A percentile compares a stretch with the other conserved stretches of the same genome.
Evolutionary conservation across 345 rosid species (phyloP).

Genomic region (Gossypium anomalum): DNA sequence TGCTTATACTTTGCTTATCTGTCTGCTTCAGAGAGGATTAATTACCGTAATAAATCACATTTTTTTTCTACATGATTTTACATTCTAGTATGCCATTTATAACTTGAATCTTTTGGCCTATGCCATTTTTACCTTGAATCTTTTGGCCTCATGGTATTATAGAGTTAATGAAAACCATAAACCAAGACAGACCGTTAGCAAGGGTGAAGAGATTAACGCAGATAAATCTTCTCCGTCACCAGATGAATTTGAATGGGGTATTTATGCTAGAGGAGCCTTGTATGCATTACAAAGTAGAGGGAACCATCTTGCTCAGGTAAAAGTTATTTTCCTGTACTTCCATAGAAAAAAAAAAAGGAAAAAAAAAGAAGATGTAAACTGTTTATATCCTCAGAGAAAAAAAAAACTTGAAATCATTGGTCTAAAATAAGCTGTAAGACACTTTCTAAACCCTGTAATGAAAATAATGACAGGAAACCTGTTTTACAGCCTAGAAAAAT

Average conservation of each 20-base stretch:
- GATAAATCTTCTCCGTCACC: slow-evolving; percentile 27
- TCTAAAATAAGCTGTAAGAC: not conserved
- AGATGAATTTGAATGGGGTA: slow-evolving; percentile 69
- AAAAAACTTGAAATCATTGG: slow-evolving; percentile 4
- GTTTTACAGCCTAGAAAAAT: not conserved
- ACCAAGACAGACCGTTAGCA: slow-evolving; percentile 32
- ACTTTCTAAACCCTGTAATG: not conserved
- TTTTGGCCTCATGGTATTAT: slow-evolving; percentile 8
- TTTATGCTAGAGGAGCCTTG: slow-evolving; percentile 83
- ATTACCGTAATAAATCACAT: not conserved
- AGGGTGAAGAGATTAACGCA: slow-evolving; percentile 26
- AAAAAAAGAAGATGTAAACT: not conserved
- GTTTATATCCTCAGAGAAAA: not conserved
- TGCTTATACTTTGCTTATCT: not conserved
- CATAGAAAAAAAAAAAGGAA: not conserved
- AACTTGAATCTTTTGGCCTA: not conserved
- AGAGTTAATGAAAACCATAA: slow-evolving; percentile 69
- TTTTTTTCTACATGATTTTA: not conserved
- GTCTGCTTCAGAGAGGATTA: not conserved
- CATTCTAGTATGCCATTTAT: not conserved
- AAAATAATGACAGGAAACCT: not conserved
- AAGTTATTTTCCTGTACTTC: slow-evolving; percentile 11
- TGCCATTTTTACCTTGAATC: not conserved
- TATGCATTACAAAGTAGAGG: slow-evolving; percentile 70
- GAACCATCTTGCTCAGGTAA: slow-evolving; percentile 57